Evolutionary conservation across 176 grass and related monocot genomes (phyloP).

Genomic region (Cenchrus americanus): DNA sequence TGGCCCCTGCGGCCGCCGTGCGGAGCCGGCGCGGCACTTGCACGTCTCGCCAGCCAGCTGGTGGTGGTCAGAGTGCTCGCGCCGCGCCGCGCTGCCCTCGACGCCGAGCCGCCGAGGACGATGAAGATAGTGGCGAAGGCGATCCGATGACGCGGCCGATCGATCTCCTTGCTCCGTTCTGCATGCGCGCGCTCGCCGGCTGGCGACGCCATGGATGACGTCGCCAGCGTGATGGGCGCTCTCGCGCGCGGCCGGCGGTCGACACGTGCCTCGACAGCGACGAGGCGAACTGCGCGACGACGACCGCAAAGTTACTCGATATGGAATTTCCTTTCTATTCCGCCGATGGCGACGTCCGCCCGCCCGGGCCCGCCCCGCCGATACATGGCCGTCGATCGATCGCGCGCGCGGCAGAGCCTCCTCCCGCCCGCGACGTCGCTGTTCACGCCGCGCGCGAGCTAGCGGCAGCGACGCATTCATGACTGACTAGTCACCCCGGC

Average conservation of each 20-base stretch:
- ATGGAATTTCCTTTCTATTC: slow-evolving; percentile 37
- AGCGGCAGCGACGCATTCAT: not conserved
- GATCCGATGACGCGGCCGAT: no score
- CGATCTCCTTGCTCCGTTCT: not conserved
- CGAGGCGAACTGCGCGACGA: slow-evolving; percentile 35
- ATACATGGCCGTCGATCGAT: not conserved
- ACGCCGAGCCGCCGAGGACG: no score
- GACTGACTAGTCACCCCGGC: not conserved
- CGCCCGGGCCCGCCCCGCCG: not conserved
- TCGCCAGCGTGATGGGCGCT: not conserved
- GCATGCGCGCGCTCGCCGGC: not conserved
- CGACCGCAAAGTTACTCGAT: slow-evolving; percentile 36
- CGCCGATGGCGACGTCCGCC: slow-evolving; percentile 30
- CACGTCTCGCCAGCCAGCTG: no score
- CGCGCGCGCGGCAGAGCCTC: not conserved
- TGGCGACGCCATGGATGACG: not conserved
- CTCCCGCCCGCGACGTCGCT: not conserved
- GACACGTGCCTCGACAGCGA: slow-evolving; percentile 51
- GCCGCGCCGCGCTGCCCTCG: not conserved
- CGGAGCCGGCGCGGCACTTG: no score
- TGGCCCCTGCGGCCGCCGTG: not conserved
- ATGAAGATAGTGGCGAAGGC: no score
- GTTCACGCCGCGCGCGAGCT: not conserved
- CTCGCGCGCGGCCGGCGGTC: not conserved
- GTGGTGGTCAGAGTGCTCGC: not conserved